Percentiles rank a stretch among this genome's conserved stretches.
Conservation (phyloP, 1,284 basidiomycete genomes). For the Gymnopus androsaceus region DNA sequence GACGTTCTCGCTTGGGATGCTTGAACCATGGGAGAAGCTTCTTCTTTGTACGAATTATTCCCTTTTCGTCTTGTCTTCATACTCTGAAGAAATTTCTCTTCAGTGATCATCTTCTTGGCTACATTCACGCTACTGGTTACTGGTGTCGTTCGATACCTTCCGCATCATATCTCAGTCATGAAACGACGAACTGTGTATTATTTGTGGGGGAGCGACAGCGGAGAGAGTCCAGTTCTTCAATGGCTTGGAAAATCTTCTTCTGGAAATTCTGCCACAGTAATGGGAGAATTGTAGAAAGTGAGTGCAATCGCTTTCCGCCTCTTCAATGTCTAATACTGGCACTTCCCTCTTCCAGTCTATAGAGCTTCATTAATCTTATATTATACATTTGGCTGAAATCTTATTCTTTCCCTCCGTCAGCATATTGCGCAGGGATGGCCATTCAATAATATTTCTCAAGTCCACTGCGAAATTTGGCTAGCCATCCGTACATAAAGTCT, state of each 20-base stretch:
- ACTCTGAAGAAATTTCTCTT: background rate
- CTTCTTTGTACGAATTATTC: slow-evolving; percentile 51
- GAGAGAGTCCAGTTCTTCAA: slow-evolving; percentile 28
- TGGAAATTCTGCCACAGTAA: background rate
- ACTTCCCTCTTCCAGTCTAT: background rate
- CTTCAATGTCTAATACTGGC: no score
- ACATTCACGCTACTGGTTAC: slow-evolving; percentile 36
- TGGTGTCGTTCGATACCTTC: slow-evolving; percentile 41
- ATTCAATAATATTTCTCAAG: no score
- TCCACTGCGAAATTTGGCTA: no score
- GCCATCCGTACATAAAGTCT: no score
- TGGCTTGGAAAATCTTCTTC: slow-evolving; percentile 28
- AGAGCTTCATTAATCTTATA: no score
- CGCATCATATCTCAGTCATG: slow-evolving; percentile 41
- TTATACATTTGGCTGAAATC: no score
- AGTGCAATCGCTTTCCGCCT: no score
- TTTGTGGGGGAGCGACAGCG: slow-evolving; percentile 38
- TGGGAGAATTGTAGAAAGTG: slow-evolving; percentile 1
- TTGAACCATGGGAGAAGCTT: slow-evolving; percentile 64
- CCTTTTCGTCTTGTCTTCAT: background rate
- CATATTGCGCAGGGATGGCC: no score
- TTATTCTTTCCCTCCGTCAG: no score
- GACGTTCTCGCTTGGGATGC: slow-evolving; percentile 52
- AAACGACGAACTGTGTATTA: slow-evolving; percentile 41
- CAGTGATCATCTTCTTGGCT: slow-evolving; percentile 36